Base-by-base conservation (phyloP, 768 basidiomycete species). In the Termitomyces sp. region DNA sequence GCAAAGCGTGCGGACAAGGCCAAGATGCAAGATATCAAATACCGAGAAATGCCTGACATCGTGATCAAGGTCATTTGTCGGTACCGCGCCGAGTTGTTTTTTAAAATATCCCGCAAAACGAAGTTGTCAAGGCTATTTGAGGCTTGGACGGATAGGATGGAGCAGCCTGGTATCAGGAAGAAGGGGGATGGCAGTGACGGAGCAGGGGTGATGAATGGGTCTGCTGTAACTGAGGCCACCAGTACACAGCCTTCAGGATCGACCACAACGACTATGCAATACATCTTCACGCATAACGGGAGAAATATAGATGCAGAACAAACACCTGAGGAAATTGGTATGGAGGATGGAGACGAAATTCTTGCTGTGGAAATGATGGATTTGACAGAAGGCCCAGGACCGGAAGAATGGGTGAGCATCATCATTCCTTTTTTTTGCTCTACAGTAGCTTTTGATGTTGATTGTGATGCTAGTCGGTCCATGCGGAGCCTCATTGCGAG, bases 121-220 rank as follows among this genome's bases (percentile, higher is more conserved):
- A 93, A 91, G 67, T 76, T 94, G 35, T 84, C 86, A 54, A 80
- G 87, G 54, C 77, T 94, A 55, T 91, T 94, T 70, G 87, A 84
- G 63, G 88, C 91, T 31, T 94, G 91, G 91, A 91, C 89, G 28
- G 89, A 89, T 50, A 79, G 91, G 60, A 94, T 94, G 92, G 91
- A 91, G 67, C 73, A 75, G 60, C 73, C 74, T 10, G 71, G 69
- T 50, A 14, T 38, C 21, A 66, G 78, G 56, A 80, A 80, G 73
- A 83, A 79, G 61, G 66, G 67, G 21, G 71, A 68, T 54, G 63
- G 61, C 47, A 58, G 48, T 46, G 68, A 62, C 8, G 62, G 59
- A 33, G 69, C 70, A 50, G 70, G 72, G 62, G 59, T 64, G 59
- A 66, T 74, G 63, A 84, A 83, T 62, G 81, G 78, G 28, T 70